Percentiles rank a stretch among this genome's conserved stretches.
phyloP scores from a whole-genome alignment of 805 yeast genomes.

The Dipodascus albidus region DNA sequence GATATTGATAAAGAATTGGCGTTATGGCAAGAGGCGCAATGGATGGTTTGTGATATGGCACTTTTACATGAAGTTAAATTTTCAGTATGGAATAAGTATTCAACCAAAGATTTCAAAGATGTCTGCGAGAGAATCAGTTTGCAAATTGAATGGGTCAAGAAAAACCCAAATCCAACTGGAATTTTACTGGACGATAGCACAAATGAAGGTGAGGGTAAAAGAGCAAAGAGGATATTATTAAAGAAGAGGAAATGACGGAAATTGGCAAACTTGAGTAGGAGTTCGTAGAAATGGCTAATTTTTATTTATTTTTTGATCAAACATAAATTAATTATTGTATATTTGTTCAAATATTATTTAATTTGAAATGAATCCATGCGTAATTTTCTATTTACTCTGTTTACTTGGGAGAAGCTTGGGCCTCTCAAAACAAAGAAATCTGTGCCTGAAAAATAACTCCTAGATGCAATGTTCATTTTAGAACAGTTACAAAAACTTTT shows the following conservation, averaged over 20 bases:
- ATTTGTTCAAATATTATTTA: too few relatives aligned
- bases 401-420: too few relatives aligned
- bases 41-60: slow-evolving; percentile 15
- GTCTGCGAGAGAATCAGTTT: neutral
- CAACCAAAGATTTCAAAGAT: neutral
- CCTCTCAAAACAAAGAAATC: too few relatives aligned
- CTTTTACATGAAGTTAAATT: neutral
- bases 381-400: too few relatives aligned
- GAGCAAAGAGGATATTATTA: neutral
- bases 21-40: slow-evolving; percentile 13
- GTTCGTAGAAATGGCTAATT: too few relatives aligned
- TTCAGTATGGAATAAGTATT: neutral
- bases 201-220: neutral
- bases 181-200: neutral
- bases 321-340: too few relatives aligned
- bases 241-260: neutral
- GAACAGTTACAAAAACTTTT: too few relatives aligned
- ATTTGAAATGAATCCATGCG: too few relatives aligned
- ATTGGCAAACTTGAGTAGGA: neutral
- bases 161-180: neutral
- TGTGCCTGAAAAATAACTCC: too few relatives aligned
- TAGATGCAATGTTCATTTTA: too few relatives aligned
- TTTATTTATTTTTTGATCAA: too few relatives aligned
- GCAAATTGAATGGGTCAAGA: neutral
- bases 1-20: slow-evolving; percentile 13